Evolutionary conservation across 345 rosid genomes (phyloP), one percentile per base, ranked within the genome.

Genomic region (Eucalyptus grandis): DNA sequence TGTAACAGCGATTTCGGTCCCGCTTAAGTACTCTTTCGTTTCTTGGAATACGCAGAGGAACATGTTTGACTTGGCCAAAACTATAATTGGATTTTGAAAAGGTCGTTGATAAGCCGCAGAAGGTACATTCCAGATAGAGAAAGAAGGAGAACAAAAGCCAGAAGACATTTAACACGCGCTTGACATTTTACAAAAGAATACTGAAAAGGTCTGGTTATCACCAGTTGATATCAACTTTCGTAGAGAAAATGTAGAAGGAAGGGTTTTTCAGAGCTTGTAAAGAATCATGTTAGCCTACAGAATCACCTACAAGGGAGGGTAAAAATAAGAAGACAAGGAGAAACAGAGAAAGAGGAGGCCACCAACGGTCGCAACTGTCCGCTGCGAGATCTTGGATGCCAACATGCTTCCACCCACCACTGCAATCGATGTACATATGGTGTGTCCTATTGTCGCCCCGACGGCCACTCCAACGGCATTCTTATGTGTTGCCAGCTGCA

Each of bases 361-460:
- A 89, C 99, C 99, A 24, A 98, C 89, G 1, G 96, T 94, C 9
- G 99, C 99, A 24, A 98, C 99, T 1, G 99, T 96, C 89, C 98
- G 95, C 89, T 98, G 99, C 0, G 99, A 97, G 90, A 98, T 98
- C 93, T 94, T 98, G 85, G 99, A 95, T 60, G 99, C 99, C 37
- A 98, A 91, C 98, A 98, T 94, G 96, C 99, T 98, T 88, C 99
- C 99, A 86, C 99, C 99, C 50, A 98, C 95, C 90, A 98, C 99
- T 11, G 99, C 99, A 87, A 98, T 19, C 3, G 99, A 98, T 31
- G 99, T 98, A 89, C 99, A 98, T 22, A 98, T 87, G 0, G 98
- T 95, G 91, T 98, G 99, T 82, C 99, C 99, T 87, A 97, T 8
- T 3, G 93, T 93, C 49, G 99, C 99, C 40, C 99, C 99, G 11